Evolutionary conservation across 257 asterid species (phyloP).

Genomic region (Parsonsia alboflavescens): DNA sequence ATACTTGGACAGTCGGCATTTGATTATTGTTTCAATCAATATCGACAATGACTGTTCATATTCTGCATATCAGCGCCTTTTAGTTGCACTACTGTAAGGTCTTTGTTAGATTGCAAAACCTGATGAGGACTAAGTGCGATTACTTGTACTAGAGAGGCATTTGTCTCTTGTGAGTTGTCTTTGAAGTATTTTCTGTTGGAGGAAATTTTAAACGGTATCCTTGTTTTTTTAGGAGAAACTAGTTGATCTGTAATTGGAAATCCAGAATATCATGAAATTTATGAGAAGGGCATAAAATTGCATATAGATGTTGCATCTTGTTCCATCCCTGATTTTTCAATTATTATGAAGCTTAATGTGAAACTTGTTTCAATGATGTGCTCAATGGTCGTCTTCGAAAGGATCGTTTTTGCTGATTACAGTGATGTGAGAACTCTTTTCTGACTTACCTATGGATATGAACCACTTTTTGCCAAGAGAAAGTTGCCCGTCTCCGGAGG

Average conservation of each 20-base stretch:
- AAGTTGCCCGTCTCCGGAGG: not conserved
- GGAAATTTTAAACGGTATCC: not conserved
- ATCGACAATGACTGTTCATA: not conserved
- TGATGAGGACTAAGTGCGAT: not conserved
- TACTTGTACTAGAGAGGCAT: not conserved
- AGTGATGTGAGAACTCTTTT: not conserved
- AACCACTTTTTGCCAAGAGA: not conserved
- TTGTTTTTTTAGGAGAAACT: not conserved
- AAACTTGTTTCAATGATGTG: too few relatives aligned
- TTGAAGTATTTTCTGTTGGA: not conserved
- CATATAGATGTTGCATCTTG: not conserved
- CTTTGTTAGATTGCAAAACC: not conserved
- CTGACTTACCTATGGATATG: not conserved
- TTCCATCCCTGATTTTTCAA: slow-evolving; percentile 1
- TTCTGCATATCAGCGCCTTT: not conserved
- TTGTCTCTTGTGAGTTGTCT: not conserved
- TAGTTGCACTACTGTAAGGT: not conserved
- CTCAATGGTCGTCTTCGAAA: not conserved
- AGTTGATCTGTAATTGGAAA: not conserved
- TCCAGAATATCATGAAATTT: not conserved
- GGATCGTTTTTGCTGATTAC: not conserved
- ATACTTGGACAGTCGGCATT: not conserved
- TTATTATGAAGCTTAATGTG: not conserved
- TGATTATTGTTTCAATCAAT: not conserved
- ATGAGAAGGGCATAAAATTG: too few relatives aligned